phyloP scores from a whole-genome alignment of 179 eudicot genomes.

The Beta lomatogona region DNA sequence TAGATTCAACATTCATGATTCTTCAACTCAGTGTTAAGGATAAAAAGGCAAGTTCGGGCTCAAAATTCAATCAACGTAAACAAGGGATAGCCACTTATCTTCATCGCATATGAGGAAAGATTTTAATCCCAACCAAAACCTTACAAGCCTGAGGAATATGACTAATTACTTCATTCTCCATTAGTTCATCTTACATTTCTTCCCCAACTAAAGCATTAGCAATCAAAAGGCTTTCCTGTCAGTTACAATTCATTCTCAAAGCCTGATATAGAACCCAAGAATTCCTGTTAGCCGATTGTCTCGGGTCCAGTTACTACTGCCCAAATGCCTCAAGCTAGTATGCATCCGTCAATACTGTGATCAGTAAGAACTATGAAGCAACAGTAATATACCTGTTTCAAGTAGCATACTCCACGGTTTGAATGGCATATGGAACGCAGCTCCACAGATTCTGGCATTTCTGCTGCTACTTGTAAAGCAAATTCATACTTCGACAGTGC shows the following conservation, averaged over 20 bases:
- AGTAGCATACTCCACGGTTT: slow-evolving; percentile 77
- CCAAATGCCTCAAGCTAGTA: not conserved
- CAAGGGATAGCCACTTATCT: too few species aligned
- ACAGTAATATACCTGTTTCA: slow-evolving; percentile 59
- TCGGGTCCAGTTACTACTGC: not conserved
- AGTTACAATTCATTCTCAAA: not conserved
- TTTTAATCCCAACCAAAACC: not conserved
- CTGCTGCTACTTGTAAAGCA: slow-evolving; percentile 69
- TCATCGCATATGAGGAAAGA: not conserved
- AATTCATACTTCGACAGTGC: slow-evolving; percentile 68
- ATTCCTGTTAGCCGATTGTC: not conserved
- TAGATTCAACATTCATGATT: not conserved
- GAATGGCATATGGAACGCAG: slow-evolving; percentile 83
- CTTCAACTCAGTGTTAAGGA: not conserved
- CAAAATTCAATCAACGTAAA: not conserved
- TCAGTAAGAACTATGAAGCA: not conserved
- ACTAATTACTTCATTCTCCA: not conserved
- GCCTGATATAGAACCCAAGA: not conserved
- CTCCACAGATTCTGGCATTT: slow-evolving; percentile 59
- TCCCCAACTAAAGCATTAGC: not conserved
- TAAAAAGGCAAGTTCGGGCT: not conserved
- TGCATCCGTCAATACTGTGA: not conserved
- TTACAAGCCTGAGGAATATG: not conserved
- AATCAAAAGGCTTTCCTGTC: not conserved
- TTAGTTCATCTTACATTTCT: not conserved